phyloP scores from a whole-genome alignment of 2,329 filamentous ascomycete genomes.

The Neofusicoccum ribis region DNA sequence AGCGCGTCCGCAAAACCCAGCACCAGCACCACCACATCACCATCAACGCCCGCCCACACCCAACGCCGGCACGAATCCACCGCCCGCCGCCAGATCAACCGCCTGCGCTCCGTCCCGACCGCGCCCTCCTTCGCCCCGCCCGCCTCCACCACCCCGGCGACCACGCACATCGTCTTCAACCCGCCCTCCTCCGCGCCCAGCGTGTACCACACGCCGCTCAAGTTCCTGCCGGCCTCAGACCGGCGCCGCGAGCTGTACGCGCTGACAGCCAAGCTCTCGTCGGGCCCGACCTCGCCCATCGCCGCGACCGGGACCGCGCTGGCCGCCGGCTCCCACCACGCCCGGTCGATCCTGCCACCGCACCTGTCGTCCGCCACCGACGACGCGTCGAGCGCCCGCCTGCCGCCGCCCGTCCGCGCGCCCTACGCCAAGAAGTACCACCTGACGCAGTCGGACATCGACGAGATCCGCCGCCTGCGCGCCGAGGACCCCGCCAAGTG shows the following conservation, averaged over 20 bases:
- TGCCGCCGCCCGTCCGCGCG: conserved; percentile 53
- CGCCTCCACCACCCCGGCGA: conserved; percentile 39
- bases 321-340: conserved; percentile 1
- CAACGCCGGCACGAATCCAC: conserved; percentile 16
- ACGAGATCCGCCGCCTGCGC: conserved; percentile 60
- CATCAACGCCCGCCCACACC: neutral
- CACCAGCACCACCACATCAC: neutral
- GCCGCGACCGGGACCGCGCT: conserved; percentile 32
- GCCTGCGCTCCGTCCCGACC: conserved; percentile 1
- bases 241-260: conserved; percentile 51
- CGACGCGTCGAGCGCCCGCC: conserved; percentile 23
- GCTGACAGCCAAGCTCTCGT: conserved; percentile 26
- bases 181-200: conserved; percentile 64
- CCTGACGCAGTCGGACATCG: conserved; percentile 56
- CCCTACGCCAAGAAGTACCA: conserved; percentile 62
- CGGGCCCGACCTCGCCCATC: conserved; percentile 27
- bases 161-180: conserved; percentile 60
- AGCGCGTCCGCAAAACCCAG: neutral
- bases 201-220: conserved; percentile 63
- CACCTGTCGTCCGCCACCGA: conserved; percentile 25
- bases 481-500: conserved; percentile 57
- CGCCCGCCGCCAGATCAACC: conserved; percentile 8
- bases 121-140: conserved; percentile 1
- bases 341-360: conserved; percentile 24
- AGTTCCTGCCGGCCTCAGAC: conserved; percentile 64